These are phyloP conservation scores for Globisporangium ultimum DNA, from an alignment of 352 stramenopile genomes.

Conservation along the genomic window DNA sequence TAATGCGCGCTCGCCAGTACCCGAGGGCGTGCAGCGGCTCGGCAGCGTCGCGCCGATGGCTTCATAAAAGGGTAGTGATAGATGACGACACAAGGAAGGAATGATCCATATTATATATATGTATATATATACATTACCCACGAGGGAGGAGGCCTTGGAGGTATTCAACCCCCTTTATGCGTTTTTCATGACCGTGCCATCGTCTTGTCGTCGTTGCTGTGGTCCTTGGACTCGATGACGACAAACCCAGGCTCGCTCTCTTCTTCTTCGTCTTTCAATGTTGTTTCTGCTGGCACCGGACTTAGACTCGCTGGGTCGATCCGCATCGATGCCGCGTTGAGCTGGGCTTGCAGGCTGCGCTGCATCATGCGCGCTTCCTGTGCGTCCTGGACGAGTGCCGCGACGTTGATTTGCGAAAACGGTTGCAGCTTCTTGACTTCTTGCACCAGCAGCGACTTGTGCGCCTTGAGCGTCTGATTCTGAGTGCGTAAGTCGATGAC, in stretches of 20 bases:
- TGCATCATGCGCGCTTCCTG: constrained; percentile 76
- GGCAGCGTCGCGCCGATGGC: not conserved
- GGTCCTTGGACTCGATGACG: constrained; percentile 2
- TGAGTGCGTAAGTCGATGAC: constrained; percentile 22
- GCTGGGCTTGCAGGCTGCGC: constrained; percentile 48
- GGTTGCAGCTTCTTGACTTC: constrained; percentile 70
- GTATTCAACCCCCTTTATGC: too few species aligned
- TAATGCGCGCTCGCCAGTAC: not conserved
- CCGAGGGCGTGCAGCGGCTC: constrained; percentile 9
- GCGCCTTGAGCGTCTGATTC: constrained; percentile 35
- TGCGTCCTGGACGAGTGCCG: constrained; percentile 58
- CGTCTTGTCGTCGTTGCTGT: not conserved
- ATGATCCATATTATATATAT: too few species aligned
- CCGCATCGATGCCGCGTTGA: constrained; percentile 18
- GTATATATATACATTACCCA: too few species aligned
- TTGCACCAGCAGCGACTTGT: constrained; percentile 60
- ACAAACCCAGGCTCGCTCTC: constrained; percentile 1
- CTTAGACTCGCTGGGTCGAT: not conserved
- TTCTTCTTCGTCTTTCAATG: not conserved
- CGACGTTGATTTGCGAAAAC: constrained; percentile 62
- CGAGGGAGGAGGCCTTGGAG: too few species aligned
- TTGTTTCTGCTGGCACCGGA: not conserved
- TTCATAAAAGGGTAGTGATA: too few species aligned
- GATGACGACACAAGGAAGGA: too few species aligned
- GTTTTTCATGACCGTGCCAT: too few species aligned